A percentile compares a stretch with the other conserved stretches of the same genome.
Evolutionary conservation across 2,329 filamentous ascomycete genomes (phyloP).

Genomic region (Exophiala spinifera): DNA sequence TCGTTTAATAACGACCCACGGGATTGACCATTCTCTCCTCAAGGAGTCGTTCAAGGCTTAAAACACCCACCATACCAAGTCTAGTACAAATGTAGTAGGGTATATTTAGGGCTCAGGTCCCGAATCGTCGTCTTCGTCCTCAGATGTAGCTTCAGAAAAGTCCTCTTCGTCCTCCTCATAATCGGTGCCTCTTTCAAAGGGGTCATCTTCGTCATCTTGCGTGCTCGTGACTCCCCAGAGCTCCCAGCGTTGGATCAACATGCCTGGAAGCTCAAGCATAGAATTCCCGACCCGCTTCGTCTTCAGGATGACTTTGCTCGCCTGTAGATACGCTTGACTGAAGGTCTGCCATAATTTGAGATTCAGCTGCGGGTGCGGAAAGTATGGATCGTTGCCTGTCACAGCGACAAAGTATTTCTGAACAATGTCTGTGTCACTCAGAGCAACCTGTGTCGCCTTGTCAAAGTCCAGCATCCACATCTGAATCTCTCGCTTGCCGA

Average conservation of each 20-base stretch:
- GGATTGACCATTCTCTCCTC: no score
- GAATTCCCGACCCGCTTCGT: neutral
- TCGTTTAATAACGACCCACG: no score
- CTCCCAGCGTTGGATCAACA: conserved; percentile 17
- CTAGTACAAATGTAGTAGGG: no score
- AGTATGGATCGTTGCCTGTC: conserved; percentile 23
- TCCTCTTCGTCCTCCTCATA: neutral
- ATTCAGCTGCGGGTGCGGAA: conserved; percentile 16
- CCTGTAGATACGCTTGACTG: conserved; percentile 9
- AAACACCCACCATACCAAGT: no score
- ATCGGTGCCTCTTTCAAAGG: conserved; percentile 8
- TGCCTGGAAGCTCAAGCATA: conserved; percentile 2
- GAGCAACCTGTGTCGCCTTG: conserved; percentile 8
- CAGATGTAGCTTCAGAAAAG: no score
- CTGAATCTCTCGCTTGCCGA: conserved; percentile 9
- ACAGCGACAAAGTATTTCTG: conserved; percentile 19
- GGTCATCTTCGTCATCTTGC: conserved; percentile 8
- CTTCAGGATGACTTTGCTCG: conserved; percentile 11
- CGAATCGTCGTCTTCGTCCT: no score
- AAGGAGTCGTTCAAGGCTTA: no score
- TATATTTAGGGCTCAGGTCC: no score
- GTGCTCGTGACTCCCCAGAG: conserved; percentile 12
- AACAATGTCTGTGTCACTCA: conserved; percentile 1
- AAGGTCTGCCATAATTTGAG: conserved; percentile 9
- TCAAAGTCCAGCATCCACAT: conserved; percentile 23